phyloP scores from a whole-genome alignment of 2,329 filamentous ascomycete species.

The Fusarium pseudoanthophilum region DNA sequence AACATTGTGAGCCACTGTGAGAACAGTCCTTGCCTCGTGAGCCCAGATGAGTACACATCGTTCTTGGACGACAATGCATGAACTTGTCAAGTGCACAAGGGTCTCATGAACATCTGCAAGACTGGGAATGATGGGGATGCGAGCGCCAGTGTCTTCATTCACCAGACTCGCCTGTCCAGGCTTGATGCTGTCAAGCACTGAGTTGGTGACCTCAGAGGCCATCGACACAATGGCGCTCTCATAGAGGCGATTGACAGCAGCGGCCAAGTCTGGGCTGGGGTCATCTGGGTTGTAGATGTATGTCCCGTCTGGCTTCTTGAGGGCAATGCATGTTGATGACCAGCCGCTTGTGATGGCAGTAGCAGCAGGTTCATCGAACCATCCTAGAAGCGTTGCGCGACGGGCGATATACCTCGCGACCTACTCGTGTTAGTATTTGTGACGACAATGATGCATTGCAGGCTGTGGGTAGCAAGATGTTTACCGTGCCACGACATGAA shows the following conservation, averaged over 20 bases:
- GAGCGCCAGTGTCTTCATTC: slow-evolving; percentile 37
- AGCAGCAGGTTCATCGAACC: slow-evolving; percentile 41
- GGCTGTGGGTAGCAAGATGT: not conserved
- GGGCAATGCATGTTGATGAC: slow-evolving; percentile 41
- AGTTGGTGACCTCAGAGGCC: slow-evolving; percentile 38
- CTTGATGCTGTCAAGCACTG: slow-evolving; percentile 37
- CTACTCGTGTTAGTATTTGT: slow-evolving; percentile 21
- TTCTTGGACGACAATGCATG: slow-evolving; percentile 40
- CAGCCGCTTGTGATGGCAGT: slow-evolving; percentile 39
- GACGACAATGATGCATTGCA: not conserved
- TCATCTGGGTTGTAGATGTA: slow-evolving; percentile 40
- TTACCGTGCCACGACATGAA: not conserved
- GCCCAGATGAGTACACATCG: slow-evolving; percentile 42
- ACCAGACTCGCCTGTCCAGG: slow-evolving; percentile 32
- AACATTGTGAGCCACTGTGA: slow-evolving; percentile 40
- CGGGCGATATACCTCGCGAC: slow-evolving; percentile 43
- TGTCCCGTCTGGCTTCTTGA: slow-evolving; percentile 36
- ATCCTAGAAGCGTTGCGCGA: slow-evolving; percentile 42
- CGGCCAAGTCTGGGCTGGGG: slow-evolving; percentile 34
- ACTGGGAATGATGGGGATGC: slow-evolving; percentile 36
- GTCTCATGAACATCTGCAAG: slow-evolving; percentile 31
- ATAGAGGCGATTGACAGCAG: slow-evolving; percentile 36
- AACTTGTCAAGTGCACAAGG: slow-evolving; percentile 27
- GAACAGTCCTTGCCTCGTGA: slow-evolving; percentile 35
- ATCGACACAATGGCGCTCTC: slow-evolving; percentile 40